Evolutionary conservation across 2,329 filamentous ascomycete species (phyloP), one percentile per base, ranked within the genome.

Genomic region (Hirsutella rhossiliensis): DNA sequence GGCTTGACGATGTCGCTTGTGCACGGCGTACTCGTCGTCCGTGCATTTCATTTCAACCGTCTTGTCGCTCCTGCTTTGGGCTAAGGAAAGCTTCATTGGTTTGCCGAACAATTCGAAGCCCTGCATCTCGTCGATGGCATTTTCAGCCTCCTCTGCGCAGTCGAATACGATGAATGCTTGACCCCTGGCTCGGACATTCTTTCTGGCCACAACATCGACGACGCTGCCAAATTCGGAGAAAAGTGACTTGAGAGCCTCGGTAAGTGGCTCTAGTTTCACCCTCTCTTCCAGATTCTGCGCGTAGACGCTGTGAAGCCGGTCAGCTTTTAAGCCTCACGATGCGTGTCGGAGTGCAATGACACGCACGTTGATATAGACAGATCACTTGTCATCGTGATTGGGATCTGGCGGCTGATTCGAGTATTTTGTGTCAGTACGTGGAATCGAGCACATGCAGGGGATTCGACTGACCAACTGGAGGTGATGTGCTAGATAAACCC

Each of bases 101-200:
- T 96, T 94, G 41, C 85, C 87, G 56, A 94, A 94, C 5, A 98
- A 68, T 54, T 94, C 85, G 62, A 98, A 98, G 9, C 87, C 90
- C 56, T 96, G 84, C 49, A 94, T 73, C 54, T 94, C 87, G 42
- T 94, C 86, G 49, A 96, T 84, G 17, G 92, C 90, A 50, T 79
- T 75, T 43, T 76, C 70, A 4, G 89, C 89, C n/a, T 81, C 78
- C 44, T 88, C 84, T n/a, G 82, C 69, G 48, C 72, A 76, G 54
- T 94, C 87, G 61, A 88, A 97, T 39, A 97, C 88, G 41, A 98
- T 68, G 60, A 98, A 98, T 1, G 92, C 92, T 66, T 98, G 92
- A 12, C 92, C 92, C 62, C 94, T 96, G 38, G 87, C 86, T 61
- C 86, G 89, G 28, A 97, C 65, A 62, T 94, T 96, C 50, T 78